Evolutionary conservation across 495 filamentous ascomycete genomes (phyloP).

Genomic region (Penicillium goetzii): DNA sequence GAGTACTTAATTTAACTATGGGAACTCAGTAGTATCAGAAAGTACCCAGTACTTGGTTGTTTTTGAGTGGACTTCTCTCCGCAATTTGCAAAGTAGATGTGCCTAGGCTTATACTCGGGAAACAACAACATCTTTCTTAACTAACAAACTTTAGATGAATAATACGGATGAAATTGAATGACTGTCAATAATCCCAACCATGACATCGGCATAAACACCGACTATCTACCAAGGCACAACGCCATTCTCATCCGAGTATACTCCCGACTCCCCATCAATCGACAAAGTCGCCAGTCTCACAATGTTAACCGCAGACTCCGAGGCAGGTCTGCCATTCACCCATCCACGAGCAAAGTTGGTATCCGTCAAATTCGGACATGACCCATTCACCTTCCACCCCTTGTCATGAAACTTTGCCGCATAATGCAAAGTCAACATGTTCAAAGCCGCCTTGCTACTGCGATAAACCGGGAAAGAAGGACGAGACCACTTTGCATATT

Average conservation of each 20-base stretch:
- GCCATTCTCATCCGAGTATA: slow-evolving; percentile 29
- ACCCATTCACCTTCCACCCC: slow-evolving; percentile 35
- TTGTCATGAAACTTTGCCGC: slow-evolving; percentile 25
- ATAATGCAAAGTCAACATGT: slow-evolving; percentile 42
- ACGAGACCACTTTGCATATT: slow-evolving; percentile 18
- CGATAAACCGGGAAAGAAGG: slow-evolving; percentile 30
- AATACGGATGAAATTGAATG: not conserved
- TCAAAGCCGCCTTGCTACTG: slow-evolving; percentile 44
- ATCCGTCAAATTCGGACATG: slow-evolving; percentile 31
- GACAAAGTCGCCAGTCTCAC: slow-evolving; percentile 30
- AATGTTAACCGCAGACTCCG: slow-evolving; percentile 33
- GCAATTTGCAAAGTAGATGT: slow-evolving; percentile 6
- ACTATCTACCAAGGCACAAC: slow-evolving; percentile 27
- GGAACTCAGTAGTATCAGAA: not conserved
- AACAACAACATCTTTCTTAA: not conserved
- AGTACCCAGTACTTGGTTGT: slow-evolving; percentile 14
- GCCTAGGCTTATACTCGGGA: slow-evolving; percentile 21
- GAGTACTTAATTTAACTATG: slow-evolving; percentile 1
- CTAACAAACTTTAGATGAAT: not conserved
- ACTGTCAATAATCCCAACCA: not conserved
- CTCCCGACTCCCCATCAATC: slow-evolving; percentile 30
- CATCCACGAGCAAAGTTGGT: slow-evolving; percentile 27
- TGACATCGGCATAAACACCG: not conserved
- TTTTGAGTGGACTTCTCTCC: not conserved
- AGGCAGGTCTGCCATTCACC: slow-evolving; percentile 21